Evolutionary conservation across 139 green algal species (phyloP).

Genomic region (Volvox reticuliferus): DNA sequence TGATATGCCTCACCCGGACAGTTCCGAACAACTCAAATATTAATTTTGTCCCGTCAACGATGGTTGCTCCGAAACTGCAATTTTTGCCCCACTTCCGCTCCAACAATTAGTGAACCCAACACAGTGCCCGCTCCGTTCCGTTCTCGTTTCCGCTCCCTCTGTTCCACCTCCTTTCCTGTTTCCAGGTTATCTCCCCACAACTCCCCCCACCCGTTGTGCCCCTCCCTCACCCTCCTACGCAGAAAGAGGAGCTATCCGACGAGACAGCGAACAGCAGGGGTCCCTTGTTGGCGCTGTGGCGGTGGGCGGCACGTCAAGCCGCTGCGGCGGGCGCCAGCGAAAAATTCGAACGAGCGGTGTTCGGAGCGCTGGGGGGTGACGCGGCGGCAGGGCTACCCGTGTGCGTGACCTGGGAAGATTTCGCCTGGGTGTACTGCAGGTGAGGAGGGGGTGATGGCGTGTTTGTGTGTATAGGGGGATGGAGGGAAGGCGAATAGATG

Average conservation of each 20-base stretch:
- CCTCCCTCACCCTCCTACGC: neutral
- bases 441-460: neutral
- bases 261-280: conserved; percentile 64
- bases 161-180: neutral
- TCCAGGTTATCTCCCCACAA: no score
- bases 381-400: conserved; percentile 70
- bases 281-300: conserved; percentile 74
- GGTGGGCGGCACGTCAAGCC: conserved; percentile 72
- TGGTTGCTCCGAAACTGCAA: no score
- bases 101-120: no score
- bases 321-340: conserved; percentile 48
- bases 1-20: no score
- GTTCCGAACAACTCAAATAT: no score
- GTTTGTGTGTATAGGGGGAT: neutral
- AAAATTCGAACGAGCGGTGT: conserved; percentile 78
- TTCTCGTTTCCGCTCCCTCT: no score
- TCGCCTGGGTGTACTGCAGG: conserved; percentile 75
- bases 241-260: conserved; percentile 66
- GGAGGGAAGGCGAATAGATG: no score
- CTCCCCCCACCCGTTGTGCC: neutral
- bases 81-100: no score
- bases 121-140: no score
- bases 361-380: conserved; percentile 70
- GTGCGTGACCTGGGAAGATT: conserved; percentile 83
- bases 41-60: no score